Conservation (phyloP, 1,139 yeast genomes). For the Arxiozyma bovina region DNA sequence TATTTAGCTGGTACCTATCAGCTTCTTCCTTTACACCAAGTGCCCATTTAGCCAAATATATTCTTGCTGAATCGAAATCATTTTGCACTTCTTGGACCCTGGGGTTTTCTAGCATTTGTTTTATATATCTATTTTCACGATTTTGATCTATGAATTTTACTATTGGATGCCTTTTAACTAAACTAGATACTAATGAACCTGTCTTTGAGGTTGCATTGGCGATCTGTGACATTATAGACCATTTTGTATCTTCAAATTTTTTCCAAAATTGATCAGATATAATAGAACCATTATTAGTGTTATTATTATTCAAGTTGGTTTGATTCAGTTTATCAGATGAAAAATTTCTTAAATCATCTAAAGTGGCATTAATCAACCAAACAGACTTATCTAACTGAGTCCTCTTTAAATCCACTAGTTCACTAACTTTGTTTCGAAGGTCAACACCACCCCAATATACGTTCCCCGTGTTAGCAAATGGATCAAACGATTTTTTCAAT, state of each 20-base stretch:
- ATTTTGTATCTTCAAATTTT: slow-evolving; percentile 59
- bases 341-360: slow-evolving; percentile 68
- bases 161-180: slow-evolving; percentile 25
- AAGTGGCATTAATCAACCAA: slow-evolving; percentile 68
- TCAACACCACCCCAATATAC: slow-evolving; percentile 90
- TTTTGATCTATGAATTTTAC: slow-evolving; percentile 25
- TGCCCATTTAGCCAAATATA: slow-evolving; percentile 95
- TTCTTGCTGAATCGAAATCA: slow-evolving; percentile 87
- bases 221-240: slow-evolving; percentile 78
- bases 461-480: slow-evolving; percentile 51
- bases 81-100: slow-evolving; percentile 75
- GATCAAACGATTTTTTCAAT: slow-evolving; percentile 51
- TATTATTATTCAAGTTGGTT: not conserved
- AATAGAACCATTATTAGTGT: not conserved
- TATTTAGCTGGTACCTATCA: slow-evolving; percentile 54
- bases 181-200: slow-evolving; percentile 20
- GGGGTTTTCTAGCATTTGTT: slow-evolving; percentile 59
- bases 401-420: slow-evolving; percentile 52
- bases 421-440: slow-evolving; percentile 48
- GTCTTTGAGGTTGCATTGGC: slow-evolving; percentile 75
- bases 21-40: slow-evolving; percentile 90
- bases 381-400: slow-evolving; percentile 67
- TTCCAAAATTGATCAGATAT: slow-evolving; percentile 17
- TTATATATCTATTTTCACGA: slow-evolving; percentile 35
- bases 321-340: not conserved